Evolutionary conservation across 2,329 filamentous ascomycete species (phyloP), one percentile per base, ranked within the genome.

Genomic region (Tolypocladium cylindrosporum): DNA sequence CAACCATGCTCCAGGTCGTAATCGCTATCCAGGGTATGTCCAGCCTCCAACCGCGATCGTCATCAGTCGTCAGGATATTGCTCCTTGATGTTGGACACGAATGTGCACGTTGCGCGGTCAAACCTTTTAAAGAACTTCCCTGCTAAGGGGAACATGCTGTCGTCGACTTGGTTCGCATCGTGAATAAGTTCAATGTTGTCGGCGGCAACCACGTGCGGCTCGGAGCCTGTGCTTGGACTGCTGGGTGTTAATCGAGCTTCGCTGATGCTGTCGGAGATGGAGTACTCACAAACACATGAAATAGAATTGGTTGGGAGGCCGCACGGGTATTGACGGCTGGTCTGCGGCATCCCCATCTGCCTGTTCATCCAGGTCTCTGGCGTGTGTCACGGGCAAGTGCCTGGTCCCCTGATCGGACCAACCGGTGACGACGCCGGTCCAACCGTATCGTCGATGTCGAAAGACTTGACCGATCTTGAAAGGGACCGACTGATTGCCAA

Each of bases 71-170:
- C 88, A 0, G 93, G 93, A 71, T 91, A 97, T 67, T 92, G 85
- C 65, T 95, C 90, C 64, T 74, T 73, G 39, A 82, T 68, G 71
- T 97, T 97, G 65, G 91, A 96, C 39, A 96, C 80, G 74, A 97
- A 99, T 4, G 74, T 78, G 63, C 84, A 84, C 0, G 73, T 78
- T 40, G 75, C 75, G 5, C 71, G 67, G 71, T 97, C 90, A 79
- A 91, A 97, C 48, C 91, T 80, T 72, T 90, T 95, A 72, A 99
- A 97, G 71, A 90, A 90, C 65, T 87, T 88, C 0, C 94, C 94
- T 3, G 91, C 90, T 63, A 89, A 73, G 52, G 78, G 77, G 67
- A 90, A 80, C 61, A 95, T 77, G 31, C 81, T 65, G 4, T 80
- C 73, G 0, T 81, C 78, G 2, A 87, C 77, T 63, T 63, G 74